Evolutionary conservation across 176 grass and related monocot species (phyloP).

Genomic region (Carex scoparia): DNA sequence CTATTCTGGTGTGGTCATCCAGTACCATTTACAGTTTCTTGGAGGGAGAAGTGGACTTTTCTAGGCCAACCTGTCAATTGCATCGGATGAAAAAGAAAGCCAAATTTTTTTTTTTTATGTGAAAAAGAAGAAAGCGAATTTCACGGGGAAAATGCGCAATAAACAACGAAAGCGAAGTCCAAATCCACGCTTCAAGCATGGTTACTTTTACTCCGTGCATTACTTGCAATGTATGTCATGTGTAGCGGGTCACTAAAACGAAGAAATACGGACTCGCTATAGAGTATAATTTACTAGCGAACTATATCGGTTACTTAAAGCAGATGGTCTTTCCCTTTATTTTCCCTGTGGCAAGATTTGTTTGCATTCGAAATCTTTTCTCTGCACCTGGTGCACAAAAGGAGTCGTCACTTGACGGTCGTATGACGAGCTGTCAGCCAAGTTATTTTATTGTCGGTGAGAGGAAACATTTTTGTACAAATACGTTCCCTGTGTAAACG

Average conservation of each 20-base stretch:
- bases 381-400: neutral
- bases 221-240: neutral
- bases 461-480: neutral
- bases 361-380: neutral
- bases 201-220: neutral
- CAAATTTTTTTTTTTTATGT: no score
- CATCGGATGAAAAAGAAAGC: slow-evolving; percentile 15
- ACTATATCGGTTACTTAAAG: neutral
- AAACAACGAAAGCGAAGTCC: neutral
- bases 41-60: neutral
- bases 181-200: neutral
- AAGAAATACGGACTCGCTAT: neutral
- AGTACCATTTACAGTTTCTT: neutral
- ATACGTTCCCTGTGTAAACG: neutral
- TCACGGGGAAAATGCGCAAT: neutral
- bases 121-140: slow-evolving; percentile 2
- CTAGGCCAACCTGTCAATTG: neutral
- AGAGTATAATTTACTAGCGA: neutral
- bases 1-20: neutral
- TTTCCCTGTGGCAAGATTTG: slow-evolving; percentile 14
- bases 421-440: neutral
- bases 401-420: neutral
- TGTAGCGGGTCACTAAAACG: neutral
- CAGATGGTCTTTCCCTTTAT: slow-evolving; percentile 1
- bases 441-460: neutral